Conservation (phyloP, 495 filamentous ascomycete genomes). For the Xylaria acuta region DNA sequence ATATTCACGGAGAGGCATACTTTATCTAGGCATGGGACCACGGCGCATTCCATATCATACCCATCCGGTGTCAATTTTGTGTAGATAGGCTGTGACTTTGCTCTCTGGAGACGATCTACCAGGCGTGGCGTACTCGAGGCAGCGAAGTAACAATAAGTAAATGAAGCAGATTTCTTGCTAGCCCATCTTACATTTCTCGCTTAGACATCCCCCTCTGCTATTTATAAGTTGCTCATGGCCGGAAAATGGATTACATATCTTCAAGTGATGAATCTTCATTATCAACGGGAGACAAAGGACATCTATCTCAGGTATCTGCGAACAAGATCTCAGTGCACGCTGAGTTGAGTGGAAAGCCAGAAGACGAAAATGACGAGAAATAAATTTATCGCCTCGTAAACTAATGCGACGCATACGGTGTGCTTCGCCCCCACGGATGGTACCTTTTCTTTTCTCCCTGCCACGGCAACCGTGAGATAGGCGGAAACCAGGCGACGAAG, state of each 20-base stretch:
- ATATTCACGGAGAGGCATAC: neutral
- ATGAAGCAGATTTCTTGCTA: constrained; percentile 11
- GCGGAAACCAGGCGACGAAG: constrained; percentile 35
- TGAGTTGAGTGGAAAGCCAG: too few species aligned
- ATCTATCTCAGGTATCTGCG: neutral
- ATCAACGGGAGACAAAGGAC: neutral
- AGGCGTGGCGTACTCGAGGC: neutral
- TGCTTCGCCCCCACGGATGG: constrained; percentile 30
- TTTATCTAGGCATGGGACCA: neutral
- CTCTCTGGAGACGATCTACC: constrained; percentile 9
- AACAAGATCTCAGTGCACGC: too few species aligned
- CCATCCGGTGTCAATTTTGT: neutral
- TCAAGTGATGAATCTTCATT: neutral
- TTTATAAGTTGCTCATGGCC: neutral
- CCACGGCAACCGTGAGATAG: constrained; percentile 26
- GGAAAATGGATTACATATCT: neutral
- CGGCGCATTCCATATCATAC: constrained; percentile 7
- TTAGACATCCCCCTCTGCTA: neutral
- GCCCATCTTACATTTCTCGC: neutral
- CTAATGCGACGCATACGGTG: too few species aligned
- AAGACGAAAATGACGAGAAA: too few species aligned
- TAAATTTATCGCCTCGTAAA: too few species aligned
- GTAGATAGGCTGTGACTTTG: neutral
- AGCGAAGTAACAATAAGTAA: neutral
- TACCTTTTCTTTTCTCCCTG: constrained; percentile 29